phyloP scores from a whole-genome alignment of 768 basidiomycete species.

The Macrocybe gigantea region DNA sequence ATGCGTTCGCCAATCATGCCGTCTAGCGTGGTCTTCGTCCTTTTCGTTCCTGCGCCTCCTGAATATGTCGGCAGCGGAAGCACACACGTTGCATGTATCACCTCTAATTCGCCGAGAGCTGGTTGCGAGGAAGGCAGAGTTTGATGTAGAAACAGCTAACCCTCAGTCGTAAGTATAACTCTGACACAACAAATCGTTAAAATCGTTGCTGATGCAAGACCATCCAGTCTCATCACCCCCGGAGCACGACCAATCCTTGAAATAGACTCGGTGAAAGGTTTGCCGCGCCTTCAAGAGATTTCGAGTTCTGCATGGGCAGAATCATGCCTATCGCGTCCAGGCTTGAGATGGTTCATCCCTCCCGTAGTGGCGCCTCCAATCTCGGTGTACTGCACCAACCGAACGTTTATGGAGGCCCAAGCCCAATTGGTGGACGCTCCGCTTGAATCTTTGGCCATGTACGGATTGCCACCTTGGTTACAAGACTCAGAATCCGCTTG shows the following conservation, averaged over 20 bases:
- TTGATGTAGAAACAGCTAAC: too few relatives aligned
- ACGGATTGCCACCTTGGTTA: slow-evolving; percentile 71
- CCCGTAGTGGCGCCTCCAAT: slow-evolving; percentile 83
- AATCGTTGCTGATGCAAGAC: too few relatives aligned
- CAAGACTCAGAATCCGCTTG: slow-evolving; percentile 53
- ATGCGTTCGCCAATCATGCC: not conserved
- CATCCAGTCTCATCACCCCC: too few relatives aligned
- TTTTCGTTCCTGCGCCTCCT: slow-evolving; percentile 81
- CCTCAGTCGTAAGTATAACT: too few relatives aligned
- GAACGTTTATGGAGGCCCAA: slow-evolving; percentile 75
- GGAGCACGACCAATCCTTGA: too few relatives aligned
- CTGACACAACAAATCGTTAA: too few relatives aligned
- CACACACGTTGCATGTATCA: slow-evolving; percentile 52
- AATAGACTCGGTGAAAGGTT: slow-evolving; percentile 5
- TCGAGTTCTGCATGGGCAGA: slow-evolving; percentile 53
- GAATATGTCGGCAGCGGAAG: slow-evolving; percentile 57
- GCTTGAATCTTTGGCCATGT: slow-evolving; percentile 71
- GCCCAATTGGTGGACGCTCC: slow-evolving; percentile 56
- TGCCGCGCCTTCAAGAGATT: slow-evolving; percentile 59
- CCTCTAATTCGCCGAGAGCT: slow-evolving; percentile 57
- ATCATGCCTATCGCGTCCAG: slow-evolving; percentile 79
- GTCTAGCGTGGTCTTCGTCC: slow-evolving; percentile 30
- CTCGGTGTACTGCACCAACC: slow-evolving; percentile 62
- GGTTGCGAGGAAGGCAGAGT: slow-evolving; percentile 18
- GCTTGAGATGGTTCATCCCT: slow-evolving; percentile 83